Conservation (phyloP, 306 rosid genomes). For the barrel medic (Medicago truncatula) region MtrunA17r5.0-ANR NC_053046.1:8945001-8945500, state of each 20-base stretch:
- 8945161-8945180: neutral
- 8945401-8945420: conserved; percentile 32
- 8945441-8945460: conserved; percentile 34
- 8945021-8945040: conserved; percentile 24
- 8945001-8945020: neutral
- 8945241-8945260: conserved; percentile 88
- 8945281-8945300: conserved; percentile 99
- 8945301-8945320: conserved; percentile 92
- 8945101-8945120: conserved; percentile 30
- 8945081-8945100: conserved; percentile 15
- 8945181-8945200: conserved; percentile 13
- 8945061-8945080: conserved; percentile 22
- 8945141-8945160: conserved; percentile 17
- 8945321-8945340: conserved; percentile 96
- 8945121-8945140: conserved; percentile 13
- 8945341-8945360: conserved; percentile 97
- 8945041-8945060: conserved; percentile 14
- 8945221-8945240: conserved; percentile 11
- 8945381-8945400: conserved; percentile 51
- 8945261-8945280: conserved; percentile 96
- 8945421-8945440: conserved; percentile 6
- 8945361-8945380: conserved; percentile 94
- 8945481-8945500: conserved; percentile 11
- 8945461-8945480: conserved; percentile 29
- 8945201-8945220: conserved; percentile 19